Evolutionary conservation across 1,139 yeast species (phyloP).

Genomic region (Yamadazyma blattariae): DNA sequence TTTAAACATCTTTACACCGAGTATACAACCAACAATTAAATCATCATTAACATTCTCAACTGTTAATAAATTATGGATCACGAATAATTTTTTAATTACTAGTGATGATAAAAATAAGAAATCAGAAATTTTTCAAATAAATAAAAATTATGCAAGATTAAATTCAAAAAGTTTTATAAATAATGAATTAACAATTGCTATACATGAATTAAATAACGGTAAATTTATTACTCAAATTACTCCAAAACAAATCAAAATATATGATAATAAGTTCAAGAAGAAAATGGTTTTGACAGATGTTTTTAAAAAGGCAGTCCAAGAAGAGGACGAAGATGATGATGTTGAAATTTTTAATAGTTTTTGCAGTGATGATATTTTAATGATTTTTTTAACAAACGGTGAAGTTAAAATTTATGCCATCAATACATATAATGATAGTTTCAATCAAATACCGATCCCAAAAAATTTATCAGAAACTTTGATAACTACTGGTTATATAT

Average conservation of each 20-base stretch:
- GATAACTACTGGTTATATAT: constrained; percentile 66
- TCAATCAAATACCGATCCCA: constrained; percentile 43
- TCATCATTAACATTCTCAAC: constrained; percentile 74
- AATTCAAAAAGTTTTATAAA: constrained; percentile 64
- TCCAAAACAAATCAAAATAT: constrained; percentile 60
- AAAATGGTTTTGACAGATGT: constrained; percentile 34
- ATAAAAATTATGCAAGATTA: constrained; percentile 63
- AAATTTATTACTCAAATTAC: constrained; percentile 73
- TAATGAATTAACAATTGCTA: constrained; percentile 62
- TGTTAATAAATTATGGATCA: constrained; percentile 73
- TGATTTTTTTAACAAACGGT: constrained; percentile 56
- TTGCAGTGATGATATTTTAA: constrained; percentile 47
- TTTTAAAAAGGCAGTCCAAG: constrained; percentile 12
- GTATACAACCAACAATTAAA: constrained; percentile 62
- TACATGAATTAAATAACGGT: constrained; percentile 59
- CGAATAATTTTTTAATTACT: constrained; percentile 62
- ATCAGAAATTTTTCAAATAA: constrained; percentile 72
- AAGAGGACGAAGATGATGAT: constrained; percentile 22
- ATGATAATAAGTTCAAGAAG: constrained; percentile 58
- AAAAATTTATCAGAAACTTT: constrained; percentile 56
- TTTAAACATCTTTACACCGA: constrained; percentile 60
- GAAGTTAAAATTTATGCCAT: constrained; percentile 49
- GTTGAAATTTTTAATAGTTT: constrained; percentile 54
- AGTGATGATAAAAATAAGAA: constrained; percentile 64
- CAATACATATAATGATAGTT: constrained; percentile 39